These are phyloP conservation scores for Pythium aquatile DNA, from an alignment of 352 stramenopile genomes.

Conservation along the genomic window DNA sequence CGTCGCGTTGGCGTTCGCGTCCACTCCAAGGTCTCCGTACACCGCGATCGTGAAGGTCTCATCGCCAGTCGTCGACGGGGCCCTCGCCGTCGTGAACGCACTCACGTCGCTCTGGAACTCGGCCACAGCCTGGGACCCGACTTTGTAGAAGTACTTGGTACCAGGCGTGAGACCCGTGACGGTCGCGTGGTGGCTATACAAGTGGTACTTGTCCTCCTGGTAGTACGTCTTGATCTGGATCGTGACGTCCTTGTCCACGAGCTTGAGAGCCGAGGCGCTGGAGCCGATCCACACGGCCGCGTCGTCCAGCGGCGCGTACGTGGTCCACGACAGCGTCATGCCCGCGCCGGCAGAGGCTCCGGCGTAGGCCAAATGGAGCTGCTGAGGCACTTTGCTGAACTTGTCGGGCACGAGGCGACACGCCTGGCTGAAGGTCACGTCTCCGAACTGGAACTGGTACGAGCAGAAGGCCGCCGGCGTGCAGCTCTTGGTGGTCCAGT, in stretches of 20 bases:
- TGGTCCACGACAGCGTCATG: constrained; percentile 37
- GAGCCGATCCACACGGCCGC: constrained; percentile 25
- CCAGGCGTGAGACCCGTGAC: constrained; percentile 20
- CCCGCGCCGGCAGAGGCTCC: constrained; percentile 24
- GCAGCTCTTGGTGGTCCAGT: constrained; percentile 12
- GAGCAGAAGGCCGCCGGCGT: constrained; percentile 17
- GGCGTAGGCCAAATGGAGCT: constrained; percentile 32
- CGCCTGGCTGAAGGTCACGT: constrained; percentile 24
- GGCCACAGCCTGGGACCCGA: constrained; percentile 11
- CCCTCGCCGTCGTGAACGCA: constrained; percentile 26
- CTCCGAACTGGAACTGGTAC: constrained; percentile 29
- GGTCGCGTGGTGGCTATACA: constrained; percentile 30
- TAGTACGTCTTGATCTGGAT: constrained; percentile 26
- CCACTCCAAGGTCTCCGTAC: constrained; percentile 29
- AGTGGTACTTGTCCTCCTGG: constrained; percentile 18
- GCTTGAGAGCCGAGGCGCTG: constrained; percentile 2
- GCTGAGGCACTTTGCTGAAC: constrained; percentile 26
- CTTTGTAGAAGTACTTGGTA: constrained; percentile 32
- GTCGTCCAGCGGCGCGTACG: constrained; percentile 19
- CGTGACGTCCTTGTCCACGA: not conserved
- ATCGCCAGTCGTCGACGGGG: not conserved
- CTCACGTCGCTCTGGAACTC: constrained; percentile 14
- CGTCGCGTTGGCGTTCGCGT: constrained; percentile 19
- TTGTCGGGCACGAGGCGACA: constrained; percentile 22
- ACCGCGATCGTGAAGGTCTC: constrained; percentile 20